phyloP scores from a whole-genome alignment of 1,284 basidiomycete genomes.

The Vanrija sp. region DNA sequence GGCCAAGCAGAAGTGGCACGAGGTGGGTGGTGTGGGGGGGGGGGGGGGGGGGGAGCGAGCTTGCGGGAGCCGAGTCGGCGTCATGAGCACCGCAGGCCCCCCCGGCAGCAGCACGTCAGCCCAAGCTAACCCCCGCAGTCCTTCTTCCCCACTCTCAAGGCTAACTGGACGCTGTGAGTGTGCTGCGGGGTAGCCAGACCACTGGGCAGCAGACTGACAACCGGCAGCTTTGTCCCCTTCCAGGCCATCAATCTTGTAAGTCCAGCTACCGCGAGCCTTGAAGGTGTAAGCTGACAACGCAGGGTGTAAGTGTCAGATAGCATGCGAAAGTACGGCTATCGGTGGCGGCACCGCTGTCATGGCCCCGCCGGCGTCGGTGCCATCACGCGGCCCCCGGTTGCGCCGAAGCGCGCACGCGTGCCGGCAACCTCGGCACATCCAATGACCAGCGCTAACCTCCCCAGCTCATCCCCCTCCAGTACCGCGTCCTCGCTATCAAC shows the following conservation, averaged over 20 bases:
- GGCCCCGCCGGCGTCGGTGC: too few relatives aligned
- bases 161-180: conserved; percentile 46
- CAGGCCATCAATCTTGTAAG: conserved; percentile 49
- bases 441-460: neutral
- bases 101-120: conserved; percentile 22
- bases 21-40: conserved; percentile 19
- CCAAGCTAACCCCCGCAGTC: too few relatives aligned
- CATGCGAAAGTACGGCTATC: too few relatives aligned
- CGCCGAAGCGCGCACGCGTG: too few relatives aligned
- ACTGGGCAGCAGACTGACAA: neutral
- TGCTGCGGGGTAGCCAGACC: neutral
- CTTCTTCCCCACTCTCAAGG: conserved; percentile 41
- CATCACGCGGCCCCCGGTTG: too few relatives aligned
- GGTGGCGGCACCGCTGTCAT: too few relatives aligned
- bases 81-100: too few relatives aligned
- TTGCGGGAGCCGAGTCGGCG: too few relatives aligned
- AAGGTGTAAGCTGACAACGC: conserved; percentile 1
- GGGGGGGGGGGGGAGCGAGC: neutral
- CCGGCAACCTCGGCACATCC: neutral
- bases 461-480: conserved; percentile 49
- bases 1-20: conserved; percentile 44
- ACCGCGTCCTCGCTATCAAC: conserved; percentile 50
- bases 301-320: conserved; percentile 21
- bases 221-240: conserved; percentile 45
- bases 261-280: neutral